Evolutionary conservation across 495 filamentous ascomycete genomes (phyloP).

Genomic region (Opeltia flavorubescens): DNA sequence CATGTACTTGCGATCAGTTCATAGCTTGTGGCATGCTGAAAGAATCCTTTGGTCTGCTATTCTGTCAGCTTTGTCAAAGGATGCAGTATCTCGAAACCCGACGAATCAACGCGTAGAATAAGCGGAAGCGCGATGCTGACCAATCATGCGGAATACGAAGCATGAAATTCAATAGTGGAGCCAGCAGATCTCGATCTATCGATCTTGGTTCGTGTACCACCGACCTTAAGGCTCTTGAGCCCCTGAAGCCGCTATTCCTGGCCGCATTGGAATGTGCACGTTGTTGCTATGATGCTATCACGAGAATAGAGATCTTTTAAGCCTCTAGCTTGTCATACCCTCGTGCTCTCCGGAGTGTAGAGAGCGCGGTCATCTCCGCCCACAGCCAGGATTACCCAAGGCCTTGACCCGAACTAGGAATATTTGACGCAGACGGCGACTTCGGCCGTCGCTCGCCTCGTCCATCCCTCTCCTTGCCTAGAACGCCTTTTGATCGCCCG

Average conservation of each 20-base stretch:
- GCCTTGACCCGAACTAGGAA: background rate
- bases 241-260: no score
- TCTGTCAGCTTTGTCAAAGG: background rate
- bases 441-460: background rate
- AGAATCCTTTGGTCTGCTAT: background rate
- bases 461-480: background rate
- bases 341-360: background rate
- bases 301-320: background rate
- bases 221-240: no score
- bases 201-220: background rate
- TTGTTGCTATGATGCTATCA: background rate
- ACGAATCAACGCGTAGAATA: background rate
- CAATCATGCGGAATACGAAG: background rate
- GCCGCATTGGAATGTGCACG: background rate
- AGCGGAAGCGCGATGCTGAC: constrained; percentile 1
- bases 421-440: background rate
- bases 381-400: no score
- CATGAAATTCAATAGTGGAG: background rate
- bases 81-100: background rate
- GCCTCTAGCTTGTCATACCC: background rate
- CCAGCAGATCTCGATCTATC: background rate
- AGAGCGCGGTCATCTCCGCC: background rate
- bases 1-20: no score
- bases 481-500: background rate
- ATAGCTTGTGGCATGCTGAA: background rate